Evolutionary conservation across 23 red algal genomes (phyloP), one percentile per base, ranked within the genome.

Genomic region (Chondrus crispus): DNA sequence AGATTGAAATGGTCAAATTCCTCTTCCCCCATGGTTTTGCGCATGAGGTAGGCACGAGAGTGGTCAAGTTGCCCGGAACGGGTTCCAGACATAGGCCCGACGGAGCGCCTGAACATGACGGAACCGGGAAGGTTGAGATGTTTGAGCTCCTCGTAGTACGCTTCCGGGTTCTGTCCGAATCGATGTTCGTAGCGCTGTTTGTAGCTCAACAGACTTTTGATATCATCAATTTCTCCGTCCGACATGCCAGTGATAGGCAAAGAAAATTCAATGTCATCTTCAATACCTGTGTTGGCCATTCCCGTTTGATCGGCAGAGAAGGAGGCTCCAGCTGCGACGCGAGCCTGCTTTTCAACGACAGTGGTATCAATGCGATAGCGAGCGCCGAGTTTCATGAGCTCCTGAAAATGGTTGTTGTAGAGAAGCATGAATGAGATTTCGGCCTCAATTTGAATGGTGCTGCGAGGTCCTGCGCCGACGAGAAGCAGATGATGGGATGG

Each of bases 361-460:
- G 54, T 49, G 0, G 69, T 75, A 29, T 46, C 37, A 50, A 89
- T 73, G 13, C 53, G n/a, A 41, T 89, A 89, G 12, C 46, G 66
- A 6, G 85, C 85, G 19, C 85, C 85, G 18, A 89, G 85, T 19
- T 26, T 40, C 68, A 39, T 74, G 39, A 89, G 69, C 2, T 46
- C 68, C 19, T 89, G 68, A 46, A 89, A 89, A 50, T 89, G 85
- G 39, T 62, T 5, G 2, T 41, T n/a, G 54, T 89, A 89, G 4
- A 89, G 48, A 16, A 89, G 10, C 85, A 77, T 62, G 60, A 89
- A 89, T 5, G 77, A 36, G 5, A 89, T 89, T 74, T 89, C 85
- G 4, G 69, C 57, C 39, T 36, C 58, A 41, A 55, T 49, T 5
- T 89, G 85, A 57, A 89, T 89, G 33, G 77, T 75, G 39, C 69